phyloP scores from a whole-genome alignment of 148 eudicot species.

The Fagopyrum esculentum region DNA sequence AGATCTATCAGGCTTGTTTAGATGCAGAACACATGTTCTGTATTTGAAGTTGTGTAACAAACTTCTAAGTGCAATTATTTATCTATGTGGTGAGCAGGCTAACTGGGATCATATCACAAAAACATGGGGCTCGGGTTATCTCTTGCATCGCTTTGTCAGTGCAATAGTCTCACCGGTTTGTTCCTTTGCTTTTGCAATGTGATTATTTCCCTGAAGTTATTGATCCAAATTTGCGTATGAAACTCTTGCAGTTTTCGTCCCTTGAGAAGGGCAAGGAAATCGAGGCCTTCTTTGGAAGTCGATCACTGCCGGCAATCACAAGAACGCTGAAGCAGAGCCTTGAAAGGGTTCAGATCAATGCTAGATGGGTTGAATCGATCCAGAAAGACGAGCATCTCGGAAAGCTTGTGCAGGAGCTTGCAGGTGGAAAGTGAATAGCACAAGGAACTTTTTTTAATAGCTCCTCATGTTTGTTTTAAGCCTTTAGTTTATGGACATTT shows the following conservation, averaged over 20 bases:
- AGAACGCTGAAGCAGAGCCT: slow-evolving; percentile 92
- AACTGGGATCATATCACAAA: slow-evolving; percentile 79
- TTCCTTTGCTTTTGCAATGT: slow-evolving; percentile 14
- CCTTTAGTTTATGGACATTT: not conserved
- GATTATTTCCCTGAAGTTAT: not conserved
- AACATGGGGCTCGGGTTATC: slow-evolving; percentile 73
- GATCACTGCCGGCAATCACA: slow-evolving; percentile 49
- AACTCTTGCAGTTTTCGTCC: slow-evolving; percentile 50
- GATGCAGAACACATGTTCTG: too few relatives aligned
- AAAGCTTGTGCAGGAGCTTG: slow-evolving; percentile 55
- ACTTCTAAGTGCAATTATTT: not conserved
- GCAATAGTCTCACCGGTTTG: slow-evolving; percentile 77
- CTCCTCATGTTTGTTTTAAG: not conserved
- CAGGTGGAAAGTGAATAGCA: slow-evolving; percentile 12
- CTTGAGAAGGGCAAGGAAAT: slow-evolving; percentile 67
- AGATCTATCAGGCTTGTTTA: not conserved
- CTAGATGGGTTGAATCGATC: slow-evolving; percentile 72
- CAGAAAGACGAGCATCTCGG: slow-evolving; percentile 55
- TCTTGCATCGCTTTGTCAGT: slow-evolving; percentile 62
- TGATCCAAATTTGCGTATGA: not conserved
- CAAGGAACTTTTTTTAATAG: not conserved
- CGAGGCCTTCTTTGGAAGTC: slow-evolving; percentile 64
- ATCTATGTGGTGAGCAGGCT: slow-evolving; percentile 32
- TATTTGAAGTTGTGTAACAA: too few relatives aligned
- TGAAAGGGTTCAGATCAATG: slow-evolving; percentile 74